Base-by-base conservation (phyloP, 805 yeast species). In the Zygotorulaspora sp. region DNA sequence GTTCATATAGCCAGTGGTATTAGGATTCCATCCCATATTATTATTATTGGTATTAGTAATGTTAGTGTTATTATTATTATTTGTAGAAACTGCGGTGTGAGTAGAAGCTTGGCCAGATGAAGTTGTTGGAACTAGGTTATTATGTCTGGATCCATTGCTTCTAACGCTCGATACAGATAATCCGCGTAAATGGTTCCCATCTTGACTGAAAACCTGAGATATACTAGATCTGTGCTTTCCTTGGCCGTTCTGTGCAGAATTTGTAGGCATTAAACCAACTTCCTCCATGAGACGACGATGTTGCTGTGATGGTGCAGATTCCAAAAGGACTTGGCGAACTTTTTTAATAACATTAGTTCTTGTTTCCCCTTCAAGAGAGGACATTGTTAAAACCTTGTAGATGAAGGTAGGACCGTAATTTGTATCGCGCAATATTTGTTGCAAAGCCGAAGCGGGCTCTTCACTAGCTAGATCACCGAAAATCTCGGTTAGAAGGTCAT, bases 201-300 rank as follows among this genome's bases (percentile, higher is more conserved):
- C 62, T 7, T 41, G 45, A 16, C 32, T 45, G 34, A 48, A 50
- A 2, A 46, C 50, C 13, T 55, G 60, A 2, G 61, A 52, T 6
- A 46, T 41, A 32, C 56, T 53, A 6, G 47, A 41, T 4, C 57
- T 48, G 32, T 55, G 59, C 13, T 48, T 50, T 5, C 30, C 26
- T 18, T 45, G 48, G 13, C 38, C 39, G 17, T 21, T 25, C 13
- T 37, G 46, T 9, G 34, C 14, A 18, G 25, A 38, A 10, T 44
- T 24, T 8, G 38, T 17, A n/a, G 54, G 36, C 32, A 60, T 63
- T 35, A 89, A 66, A 3, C 97, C 97, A 45, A 88, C 90, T 61
- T 90, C 97, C 50, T 90, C 97, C 73, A 89, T 75, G 40, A 92
- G 68, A 47, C 95, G 78, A 55, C 85, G 84, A 62, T 86, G 85